Conservation (phyloP, 164 flowering plant species). For the Stephania cephalantha region DNA sequence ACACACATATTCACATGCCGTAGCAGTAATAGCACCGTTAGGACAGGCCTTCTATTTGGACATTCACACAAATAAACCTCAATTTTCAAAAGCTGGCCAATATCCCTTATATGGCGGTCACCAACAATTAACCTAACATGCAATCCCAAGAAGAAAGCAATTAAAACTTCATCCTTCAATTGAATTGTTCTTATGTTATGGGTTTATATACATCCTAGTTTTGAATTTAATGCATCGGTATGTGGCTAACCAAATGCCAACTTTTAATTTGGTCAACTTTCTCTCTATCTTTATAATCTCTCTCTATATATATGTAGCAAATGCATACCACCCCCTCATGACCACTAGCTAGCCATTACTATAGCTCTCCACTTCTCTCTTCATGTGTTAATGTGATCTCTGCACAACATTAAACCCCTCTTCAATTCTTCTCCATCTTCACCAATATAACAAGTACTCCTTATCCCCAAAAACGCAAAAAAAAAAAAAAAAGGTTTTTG, state of each 20-base stretch:
- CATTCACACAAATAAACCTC: neutral
- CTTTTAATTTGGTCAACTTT: slow-evolving; percentile 24
- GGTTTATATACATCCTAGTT: neutral
- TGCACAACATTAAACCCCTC: neutral
- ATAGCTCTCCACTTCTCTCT: slow-evolving; percentile 1
- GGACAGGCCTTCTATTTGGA: neutral
- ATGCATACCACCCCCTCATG: slow-evolving; percentile 4
- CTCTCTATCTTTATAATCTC: neutral
- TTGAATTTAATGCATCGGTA: slow-evolving; percentile 43
- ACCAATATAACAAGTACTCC: neutral
- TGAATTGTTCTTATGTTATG: no score
- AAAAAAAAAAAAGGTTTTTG: no score
- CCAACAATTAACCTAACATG: slow-evolving; percentile 23
- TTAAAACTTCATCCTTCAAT: no score
- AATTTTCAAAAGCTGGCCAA: slow-evolving; percentile 7
- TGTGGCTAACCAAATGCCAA: slow-evolving; percentile 32
- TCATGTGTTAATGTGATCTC: neutral
- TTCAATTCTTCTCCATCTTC: neutral
- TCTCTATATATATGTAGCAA: slow-evolving; percentile 12
- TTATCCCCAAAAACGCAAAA: no score
- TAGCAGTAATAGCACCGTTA: no score
- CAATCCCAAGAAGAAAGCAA: slow-evolving; percentile 5
- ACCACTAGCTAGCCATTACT: neutral
- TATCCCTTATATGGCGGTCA: slow-evolving; percentile 12
- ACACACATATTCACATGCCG: no score